Percentiles rank a stretch among this genome's conserved stretches.
These are phyloP conservation scores for Silybum marianum DNA, from an alignment of 129 eudicot genomes.

Conservation along the genomic window DNA sequence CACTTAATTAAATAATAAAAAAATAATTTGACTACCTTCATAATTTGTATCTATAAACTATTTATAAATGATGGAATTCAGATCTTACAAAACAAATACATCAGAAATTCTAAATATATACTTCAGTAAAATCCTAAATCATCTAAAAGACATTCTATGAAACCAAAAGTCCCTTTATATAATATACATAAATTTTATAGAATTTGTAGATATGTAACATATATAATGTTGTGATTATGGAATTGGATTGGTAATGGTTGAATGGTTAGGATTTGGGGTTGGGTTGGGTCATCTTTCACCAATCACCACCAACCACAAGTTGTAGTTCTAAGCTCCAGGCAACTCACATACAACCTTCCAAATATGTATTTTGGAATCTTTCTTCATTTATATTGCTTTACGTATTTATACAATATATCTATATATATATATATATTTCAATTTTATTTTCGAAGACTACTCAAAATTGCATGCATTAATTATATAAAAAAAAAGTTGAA, in stretches of 20 bases:
- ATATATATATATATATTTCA: not conserved
- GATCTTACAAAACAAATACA: no score
- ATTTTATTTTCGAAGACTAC: not conserved
- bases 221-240: not conserved
- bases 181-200: not conserved
- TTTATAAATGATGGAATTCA: no score
- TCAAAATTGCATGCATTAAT: not conserved
- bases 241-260: constrained; percentile 18
- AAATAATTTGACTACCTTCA: no score
- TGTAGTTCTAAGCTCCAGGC: constrained; percentile 19
- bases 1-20: no score
- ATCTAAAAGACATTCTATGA: no score
- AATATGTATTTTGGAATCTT: constrained; percentile 33
- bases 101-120: no score
- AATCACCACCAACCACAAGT: constrained; percentile 32
- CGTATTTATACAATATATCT: no score
- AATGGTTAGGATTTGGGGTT: constrained; percentile 36
- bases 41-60: no score
- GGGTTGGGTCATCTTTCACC: constrained; percentile 38
- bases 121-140: no score
- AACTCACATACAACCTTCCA: constrained; percentile 37
- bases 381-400: constrained; percentile 18
- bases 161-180: no score
- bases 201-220: not conserved
- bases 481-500: no score